phyloP scores from a whole-genome alignment of 768 basidiomycete species.

The Suillus weaverae region DNA sequence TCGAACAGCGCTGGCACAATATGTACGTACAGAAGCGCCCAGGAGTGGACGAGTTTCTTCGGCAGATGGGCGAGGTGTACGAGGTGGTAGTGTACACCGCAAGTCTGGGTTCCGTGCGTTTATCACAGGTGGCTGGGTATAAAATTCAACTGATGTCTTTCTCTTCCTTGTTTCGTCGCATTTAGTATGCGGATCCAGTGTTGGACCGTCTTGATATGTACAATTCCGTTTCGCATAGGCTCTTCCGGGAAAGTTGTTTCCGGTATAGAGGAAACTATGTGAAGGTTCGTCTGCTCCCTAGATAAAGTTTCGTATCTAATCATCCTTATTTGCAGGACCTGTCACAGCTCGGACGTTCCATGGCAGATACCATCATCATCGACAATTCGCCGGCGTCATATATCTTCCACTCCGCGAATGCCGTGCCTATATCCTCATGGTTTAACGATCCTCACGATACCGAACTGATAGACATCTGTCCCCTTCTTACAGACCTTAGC shows the following conservation, averaged over 20 bases:
- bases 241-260: constrained; percentile 95
- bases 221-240: constrained; percentile 81
- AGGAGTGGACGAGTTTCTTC: constrained; percentile 90
- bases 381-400: constrained; percentile 80
- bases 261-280: constrained; percentile 96
- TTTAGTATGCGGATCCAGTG: constrained; percentile 92
- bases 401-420: constrained; percentile 81
- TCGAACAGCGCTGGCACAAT: constrained; percentile 93
- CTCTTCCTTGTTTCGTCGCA: constrained; percentile 8
- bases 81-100: constrained; percentile 96
- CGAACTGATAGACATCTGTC: constrained; percentile 67
- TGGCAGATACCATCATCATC: constrained; percentile 69
- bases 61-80: constrained; percentile 94
- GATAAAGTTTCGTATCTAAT: constrained; percentile 7
- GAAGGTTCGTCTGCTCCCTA: constrained; percentile 57
- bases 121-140: background rate
- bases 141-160: constrained; percentile 11
- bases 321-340: constrained; percentile 48
- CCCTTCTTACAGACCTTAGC: constrained; percentile 64
- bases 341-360: constrained; percentile 71
- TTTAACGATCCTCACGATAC: constrained; percentile 79
- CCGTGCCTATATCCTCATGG: constrained; percentile 77
- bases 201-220: constrained; percentile 89
- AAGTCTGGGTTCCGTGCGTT: constrained; percentile 82
- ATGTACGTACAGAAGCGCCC: constrained; percentile 96